A percentile compares a stretch with the other conserved stretches of the same genome.
These are phyloP conservation scores for Ophiocordyceps camponoti-rufipedis DNA, from an alignment of 2,329 filamentous ascomycete species.

Conservation along the genomic window DNA sequence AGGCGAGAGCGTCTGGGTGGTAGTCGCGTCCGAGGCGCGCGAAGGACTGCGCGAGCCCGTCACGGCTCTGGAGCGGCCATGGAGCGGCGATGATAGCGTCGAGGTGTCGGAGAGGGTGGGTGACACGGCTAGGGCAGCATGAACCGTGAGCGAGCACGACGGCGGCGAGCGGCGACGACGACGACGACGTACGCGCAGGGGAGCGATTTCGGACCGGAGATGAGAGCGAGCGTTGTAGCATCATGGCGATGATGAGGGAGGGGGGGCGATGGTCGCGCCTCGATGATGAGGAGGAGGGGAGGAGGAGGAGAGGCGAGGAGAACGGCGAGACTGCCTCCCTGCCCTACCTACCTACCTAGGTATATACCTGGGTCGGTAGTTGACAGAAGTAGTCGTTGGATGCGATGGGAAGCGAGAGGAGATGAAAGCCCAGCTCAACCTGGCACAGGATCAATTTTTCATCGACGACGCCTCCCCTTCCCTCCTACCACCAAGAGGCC, in stretches of 20 bases:
- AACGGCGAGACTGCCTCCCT: not conserved
- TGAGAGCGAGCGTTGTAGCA: slow-evolving; percentile 43
- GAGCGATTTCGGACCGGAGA: slow-evolving; percentile 40
- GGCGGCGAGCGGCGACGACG: slow-evolving; percentile 3
- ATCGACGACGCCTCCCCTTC: no score
- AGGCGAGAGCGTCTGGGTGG: slow-evolving; percentile 13
- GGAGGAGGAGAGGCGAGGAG: not conserved
- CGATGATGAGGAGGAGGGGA: not conserved
- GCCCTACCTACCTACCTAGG: no score
- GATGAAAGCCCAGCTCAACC: no score
- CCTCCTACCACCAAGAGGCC: no score
- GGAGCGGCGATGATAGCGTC: slow-evolving; percentile 34
- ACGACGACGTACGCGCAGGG: slow-evolving; percentile 36
- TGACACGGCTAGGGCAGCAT: slow-evolving; percentile 12
- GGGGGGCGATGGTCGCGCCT: slow-evolving; percentile 10
- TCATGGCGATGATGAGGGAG: slow-evolving; percentile 32
- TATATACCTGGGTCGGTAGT: no score
- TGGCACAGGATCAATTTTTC: no score
- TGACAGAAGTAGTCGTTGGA: no score
- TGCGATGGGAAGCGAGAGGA: no score
- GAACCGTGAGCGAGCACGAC: slow-evolving; percentile 11
- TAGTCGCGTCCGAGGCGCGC: slow-evolving; percentile 25
- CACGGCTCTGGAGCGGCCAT: slow-evolving; percentile 20
- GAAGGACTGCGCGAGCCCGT: slow-evolving; percentile 34
- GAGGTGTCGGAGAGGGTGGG: slow-evolving; percentile 19